phyloP scores from a whole-genome alignment of 306 rosid species.

The Gastrolobium bilobum region DNA sequence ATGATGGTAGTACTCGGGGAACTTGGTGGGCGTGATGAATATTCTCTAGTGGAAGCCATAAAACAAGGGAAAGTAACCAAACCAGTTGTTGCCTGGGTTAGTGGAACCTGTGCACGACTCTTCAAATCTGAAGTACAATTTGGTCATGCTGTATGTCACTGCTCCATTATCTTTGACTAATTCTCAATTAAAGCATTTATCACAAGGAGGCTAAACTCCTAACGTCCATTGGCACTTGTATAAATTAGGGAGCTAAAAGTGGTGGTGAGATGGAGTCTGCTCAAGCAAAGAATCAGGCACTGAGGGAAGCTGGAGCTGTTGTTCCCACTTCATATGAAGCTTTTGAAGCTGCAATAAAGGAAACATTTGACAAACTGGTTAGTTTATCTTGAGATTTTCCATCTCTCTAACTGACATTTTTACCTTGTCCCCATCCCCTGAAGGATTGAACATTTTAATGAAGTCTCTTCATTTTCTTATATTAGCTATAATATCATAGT shows the following conservation, averaged over 20 bases:
- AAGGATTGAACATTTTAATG: background rate
- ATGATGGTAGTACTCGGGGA: slow-evolving; percentile 95
- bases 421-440: background rate
- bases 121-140: slow-evolving; percentile 95
- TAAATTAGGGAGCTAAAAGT: slow-evolving; percentile 91
- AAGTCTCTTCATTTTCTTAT: slow-evolving; percentile 32
- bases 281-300: slow-evolving; percentile 89
- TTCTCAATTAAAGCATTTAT: slow-evolving; percentile 8
- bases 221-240: slow-evolving; percentile 28
- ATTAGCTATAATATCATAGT: slow-evolving; percentile 20
- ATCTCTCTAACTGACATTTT: slow-evolving; percentile 8
- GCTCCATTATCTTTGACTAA: background rate
- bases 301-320: slow-evolving; percentile 85
- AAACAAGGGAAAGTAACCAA: slow-evolving; percentile 88
- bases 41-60: slow-evolving; percentile 89
- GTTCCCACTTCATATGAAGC: slow-evolving; percentile 93
- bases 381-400: slow-evolving; percentile 47
- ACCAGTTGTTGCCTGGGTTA: slow-evolving; percentile 97
- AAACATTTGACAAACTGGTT: slow-evolving; percentile 81
- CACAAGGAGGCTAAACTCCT: slow-evolving; percentile 16
- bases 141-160: slow-evolving; percentile 89
- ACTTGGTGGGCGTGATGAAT: slow-evolving; percentile 93
- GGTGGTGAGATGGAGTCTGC: slow-evolving; percentile 96
- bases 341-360: slow-evolving; percentile 75
- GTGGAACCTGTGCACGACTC: slow-evolving; percentile 94